Evolutionary conservation across 2,329 filamentous ascomycete genomes (phyloP).

Genomic region (Cladophialophora bantiana): DNA sequence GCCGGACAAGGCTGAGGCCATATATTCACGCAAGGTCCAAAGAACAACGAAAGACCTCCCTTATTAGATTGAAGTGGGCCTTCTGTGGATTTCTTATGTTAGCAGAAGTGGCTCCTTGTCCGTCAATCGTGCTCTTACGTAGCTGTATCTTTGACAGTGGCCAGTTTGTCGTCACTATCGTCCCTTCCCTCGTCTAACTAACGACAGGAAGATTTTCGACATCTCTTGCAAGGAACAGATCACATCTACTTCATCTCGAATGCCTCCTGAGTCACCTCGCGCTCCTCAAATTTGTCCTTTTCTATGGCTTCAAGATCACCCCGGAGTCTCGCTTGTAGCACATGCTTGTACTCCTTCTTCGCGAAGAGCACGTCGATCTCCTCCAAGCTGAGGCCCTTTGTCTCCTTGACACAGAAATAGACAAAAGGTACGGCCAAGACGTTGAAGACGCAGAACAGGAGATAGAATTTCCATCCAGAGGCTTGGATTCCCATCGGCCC

Average conservation of each 20-base stretch:
- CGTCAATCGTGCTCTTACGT: too few species aligned
- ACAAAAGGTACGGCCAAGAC: conserved; percentile 58
- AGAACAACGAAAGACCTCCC: too few species aligned
- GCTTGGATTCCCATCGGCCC: conserved; percentile 31
- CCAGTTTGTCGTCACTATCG: background rate
- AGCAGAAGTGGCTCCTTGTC: too few species aligned
- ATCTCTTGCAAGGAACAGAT: background rate
- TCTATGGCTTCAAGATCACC: conserved; percentile 26
- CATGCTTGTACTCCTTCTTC: conserved; percentile 30
- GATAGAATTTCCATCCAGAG: conserved; percentile 57
- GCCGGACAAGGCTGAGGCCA: too few species aligned
- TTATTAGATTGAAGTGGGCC: too few species aligned
- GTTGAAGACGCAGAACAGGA: conserved; percentile 54
- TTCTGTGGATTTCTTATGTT: too few species aligned
- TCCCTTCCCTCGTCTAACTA: background rate
- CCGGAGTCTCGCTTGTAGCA: conserved; percentile 28
- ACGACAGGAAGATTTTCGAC: too few species aligned
- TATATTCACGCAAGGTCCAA: too few species aligned
- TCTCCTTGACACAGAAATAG: conserved; percentile 62
- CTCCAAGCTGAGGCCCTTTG: conserved; percentile 60
- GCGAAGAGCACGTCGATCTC: conserved; percentile 64
- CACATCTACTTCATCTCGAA: conserved; percentile 21
- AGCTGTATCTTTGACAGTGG: too few species aligned
- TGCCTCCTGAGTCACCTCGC: conserved; percentile 15
- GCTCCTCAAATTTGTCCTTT: conserved; percentile 14